Evolutionary conservation across 2,329 filamentous ascomycete species (phyloP).

Genomic region (Monilinia aucupariae): DNA sequence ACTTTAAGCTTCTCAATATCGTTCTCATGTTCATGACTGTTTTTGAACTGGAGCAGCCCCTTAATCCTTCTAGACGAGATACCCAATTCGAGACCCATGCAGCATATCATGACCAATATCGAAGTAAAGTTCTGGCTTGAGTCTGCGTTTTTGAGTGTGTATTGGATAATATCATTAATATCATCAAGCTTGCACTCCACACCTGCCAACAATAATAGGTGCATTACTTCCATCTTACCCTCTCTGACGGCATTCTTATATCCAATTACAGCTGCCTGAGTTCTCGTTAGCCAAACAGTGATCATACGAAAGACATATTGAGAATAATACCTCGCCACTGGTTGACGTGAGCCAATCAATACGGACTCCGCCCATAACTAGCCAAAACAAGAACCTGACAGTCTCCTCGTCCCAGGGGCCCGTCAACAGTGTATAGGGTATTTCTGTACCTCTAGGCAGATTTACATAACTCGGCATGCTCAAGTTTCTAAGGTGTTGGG

Average conservation of each 20-base stretch:
- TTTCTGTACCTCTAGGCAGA: slow-evolving; percentile 23
- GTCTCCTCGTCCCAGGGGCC: slow-evolving; percentile 32
- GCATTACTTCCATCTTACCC: slow-evolving; percentile 24
- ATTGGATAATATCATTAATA: slow-evolving; percentile 11
- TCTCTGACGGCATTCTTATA: slow-evolving; percentile 25
- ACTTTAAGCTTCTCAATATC: neutral
- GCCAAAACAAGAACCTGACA: slow-evolving; percentile 30
- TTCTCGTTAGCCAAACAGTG: slow-evolving; percentile 3
- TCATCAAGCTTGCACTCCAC: slow-evolving; percentile 19
- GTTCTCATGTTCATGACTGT: slow-evolving; percentile 3
- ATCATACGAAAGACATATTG: neutral
- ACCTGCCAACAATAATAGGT: slow-evolving; percentile 24
- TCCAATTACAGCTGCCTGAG: slow-evolving; percentile 26
- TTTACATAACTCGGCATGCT: slow-evolving; percentile 5
- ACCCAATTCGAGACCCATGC: neutral
- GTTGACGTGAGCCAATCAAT: slow-evolving; percentile 30
- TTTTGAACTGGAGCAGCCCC: neutral
- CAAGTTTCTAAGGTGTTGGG: slow-evolving; percentile 1
- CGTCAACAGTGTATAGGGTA: slow-evolving; percentile 31
- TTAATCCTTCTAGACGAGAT: neutral
- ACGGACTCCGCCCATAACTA: slow-evolving; percentile 28
- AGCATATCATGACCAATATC: neutral
- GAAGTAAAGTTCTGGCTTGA: neutral
- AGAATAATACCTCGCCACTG: slow-evolving; percentile 29
- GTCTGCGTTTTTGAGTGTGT: slow-evolving; percentile 1